These are phyloP conservation scores for Rhodomyrtus tomentosa DNA, from an alignment of 345 rosid species.

Conservation along the genomic window DNA sequence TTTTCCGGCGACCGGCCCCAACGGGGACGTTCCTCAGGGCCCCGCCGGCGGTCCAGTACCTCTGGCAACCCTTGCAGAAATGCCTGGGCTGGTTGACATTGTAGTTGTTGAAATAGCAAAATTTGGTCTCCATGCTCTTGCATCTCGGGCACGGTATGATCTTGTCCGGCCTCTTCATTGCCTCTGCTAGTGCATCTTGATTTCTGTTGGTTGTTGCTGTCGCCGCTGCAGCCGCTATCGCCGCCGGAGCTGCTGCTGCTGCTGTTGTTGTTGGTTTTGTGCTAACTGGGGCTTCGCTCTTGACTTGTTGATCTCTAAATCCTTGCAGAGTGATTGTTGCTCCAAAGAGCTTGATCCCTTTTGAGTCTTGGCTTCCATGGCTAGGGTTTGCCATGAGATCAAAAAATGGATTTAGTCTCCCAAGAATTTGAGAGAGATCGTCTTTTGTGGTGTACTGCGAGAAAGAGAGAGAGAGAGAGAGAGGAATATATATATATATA, in stretches of 20 bases:
- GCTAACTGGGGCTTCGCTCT: neutral
- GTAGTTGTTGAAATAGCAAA: conserved; percentile 95
- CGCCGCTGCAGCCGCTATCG: neutral
- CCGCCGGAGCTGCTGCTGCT: neutral
- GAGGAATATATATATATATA: neutral
- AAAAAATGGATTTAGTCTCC: neutral
- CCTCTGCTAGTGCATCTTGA: conserved; percentile 15
- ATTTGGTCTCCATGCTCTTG: conserved; percentile 93
- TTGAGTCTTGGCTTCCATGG: conserved; percentile 38
- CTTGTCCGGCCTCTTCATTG: conserved; percentile 66
- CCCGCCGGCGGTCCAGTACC: conserved; percentile 99
- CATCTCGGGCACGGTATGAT: conserved; percentile 91
- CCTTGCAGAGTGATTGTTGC: conserved; percentile 42
- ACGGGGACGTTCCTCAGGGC: conserved; percentile 91
- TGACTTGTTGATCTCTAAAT: neutral
- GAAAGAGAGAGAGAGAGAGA: neutral
- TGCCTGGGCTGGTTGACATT: conserved; percentile 98
- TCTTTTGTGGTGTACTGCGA: neutral
- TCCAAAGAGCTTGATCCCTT: conserved; percentile 84
- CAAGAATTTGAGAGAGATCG: neutral
- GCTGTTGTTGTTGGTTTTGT: neutral
- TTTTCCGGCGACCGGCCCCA: conserved; percentile 88
- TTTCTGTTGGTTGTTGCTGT: neutral
- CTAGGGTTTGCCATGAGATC: neutral
- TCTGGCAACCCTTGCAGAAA: conserved; percentile 92